phyloP scores from a whole-genome alignment of 2,329 filamentous ascomycete genomes.

The Pseudogymnoascus sp. region DNA sequence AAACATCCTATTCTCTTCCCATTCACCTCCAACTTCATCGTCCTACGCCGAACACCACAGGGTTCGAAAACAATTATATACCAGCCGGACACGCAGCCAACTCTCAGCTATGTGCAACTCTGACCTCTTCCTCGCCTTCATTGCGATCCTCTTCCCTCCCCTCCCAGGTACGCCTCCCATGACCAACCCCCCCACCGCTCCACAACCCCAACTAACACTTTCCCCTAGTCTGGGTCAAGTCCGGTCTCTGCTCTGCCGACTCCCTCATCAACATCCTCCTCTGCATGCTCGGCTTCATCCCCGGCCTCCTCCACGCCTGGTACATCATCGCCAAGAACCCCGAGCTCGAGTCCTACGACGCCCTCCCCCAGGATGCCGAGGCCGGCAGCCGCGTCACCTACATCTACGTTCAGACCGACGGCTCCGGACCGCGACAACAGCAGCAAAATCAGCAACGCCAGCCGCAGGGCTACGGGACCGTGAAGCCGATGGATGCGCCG shows the following conservation, averaged over 20 bases:
- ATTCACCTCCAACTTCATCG: background rate
- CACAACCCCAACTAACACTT: conserved; percentile 19
- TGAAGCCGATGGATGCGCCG: conserved; percentile 27
- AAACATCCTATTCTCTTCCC: background rate
- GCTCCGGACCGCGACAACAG: conserved; percentile 19
- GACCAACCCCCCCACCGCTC: background rate
- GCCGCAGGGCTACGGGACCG: conserved; percentile 23
- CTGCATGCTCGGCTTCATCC: conserved; percentile 68
- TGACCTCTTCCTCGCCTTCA: conserved; percentile 56
- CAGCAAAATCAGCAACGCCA: conserved; percentile 19
- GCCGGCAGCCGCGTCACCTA: conserved; percentile 56
- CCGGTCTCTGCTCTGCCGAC: conserved; percentile 85
- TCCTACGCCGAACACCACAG: background rate
- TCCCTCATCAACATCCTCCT: conserved; percentile 93
- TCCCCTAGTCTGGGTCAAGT: conserved; percentile 82
- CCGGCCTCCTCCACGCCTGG: conserved; percentile 90
- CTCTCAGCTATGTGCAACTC: conserved; percentile 45
- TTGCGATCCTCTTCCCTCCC: conserved; percentile 59
- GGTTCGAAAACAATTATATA: background rate
- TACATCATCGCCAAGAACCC: conserved; percentile 94
- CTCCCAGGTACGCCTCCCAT: conserved; percentile 46
- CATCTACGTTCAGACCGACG: conserved; percentile 55
- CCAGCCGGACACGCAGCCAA: background rate
- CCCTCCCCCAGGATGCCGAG: conserved; percentile 47
- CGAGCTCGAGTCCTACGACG: conserved; percentile 65